Base-by-base conservation (phyloP, 345 rosid species). In the Salix dunnii region DNA sequence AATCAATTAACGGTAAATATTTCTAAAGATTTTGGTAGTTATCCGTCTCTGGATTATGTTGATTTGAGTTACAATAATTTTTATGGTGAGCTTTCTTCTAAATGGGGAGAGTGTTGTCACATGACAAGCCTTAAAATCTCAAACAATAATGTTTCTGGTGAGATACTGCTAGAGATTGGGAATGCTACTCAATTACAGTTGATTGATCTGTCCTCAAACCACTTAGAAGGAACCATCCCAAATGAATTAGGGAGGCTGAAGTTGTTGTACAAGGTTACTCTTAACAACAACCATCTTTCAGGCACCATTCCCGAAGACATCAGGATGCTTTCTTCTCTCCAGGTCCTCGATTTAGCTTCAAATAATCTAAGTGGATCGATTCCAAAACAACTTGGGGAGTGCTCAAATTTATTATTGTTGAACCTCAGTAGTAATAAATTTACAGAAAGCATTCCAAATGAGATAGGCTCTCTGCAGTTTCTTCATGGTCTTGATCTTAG, bases 151-250 rank as follows among this genome's bases (percentile, higher is more conserved):
- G 1, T 74, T 51, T 74, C 61, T 42, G 77, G 70, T 17, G 38
- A 74, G 64, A 38, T 74, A 74, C 77, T 70, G 25, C 1, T 62
- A 0, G 58, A 63, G 53, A 6, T 74, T 2, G 20, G 28, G 23
- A 74, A 64, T 16, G 70, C 77, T 61, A 16, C 77, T 1, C 5
- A 9, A 16, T 28, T 63, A 3, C 51, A 28, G 0, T 62, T 3
- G 28, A 55, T 76, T 7, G 79, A 76, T 35, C 58, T 76, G 40
- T 76, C 79, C 2, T 67, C 58, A 20, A 69, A 68, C 28, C 66
- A 20, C 3, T 40, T 76, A 3, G 8, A 43, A 7, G 79, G 79
- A 23, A 11, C 5, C 33, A 38, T 77, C 25, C 80, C 76, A 6
- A 18, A 28, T 8, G 71, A 71, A 63, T 11, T 33, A 71, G 3